Conservation (phyloP, 2,329 filamentous ascomycete genomes). For the Cercospora citrullina region DNA sequence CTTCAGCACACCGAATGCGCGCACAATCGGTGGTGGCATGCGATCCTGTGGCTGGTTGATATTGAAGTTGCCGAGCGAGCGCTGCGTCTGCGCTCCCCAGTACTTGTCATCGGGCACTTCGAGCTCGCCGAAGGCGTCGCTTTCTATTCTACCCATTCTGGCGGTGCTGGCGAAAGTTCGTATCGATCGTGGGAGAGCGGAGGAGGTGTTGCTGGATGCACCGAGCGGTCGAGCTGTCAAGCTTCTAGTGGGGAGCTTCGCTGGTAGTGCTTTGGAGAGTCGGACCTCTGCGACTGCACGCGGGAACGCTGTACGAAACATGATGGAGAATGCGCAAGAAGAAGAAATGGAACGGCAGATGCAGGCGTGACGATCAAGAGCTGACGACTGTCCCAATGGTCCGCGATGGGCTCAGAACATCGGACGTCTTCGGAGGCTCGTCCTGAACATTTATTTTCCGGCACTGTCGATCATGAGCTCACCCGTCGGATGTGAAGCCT, state of each 20-base stretch:
- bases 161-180: constrained; percentile 37
- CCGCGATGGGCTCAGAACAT: neutral
- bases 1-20: constrained; percentile 96
- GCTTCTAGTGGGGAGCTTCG: constrained; percentile 23
- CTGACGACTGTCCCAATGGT: neutral
- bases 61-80: constrained; percentile 94
- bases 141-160: constrained; percentile 67
- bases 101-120: constrained; percentile 91
- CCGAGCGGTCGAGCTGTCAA: constrained; percentile 14
- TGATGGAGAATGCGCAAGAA: constrained; percentile 9
- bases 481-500: neutral
- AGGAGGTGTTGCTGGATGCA: constrained; percentile 2
- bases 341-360: neutral
- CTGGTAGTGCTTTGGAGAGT: constrained; percentile 18
- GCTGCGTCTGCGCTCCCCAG: constrained; percentile 97
- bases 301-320: constrained; percentile 25
- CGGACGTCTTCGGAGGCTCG: constrained; percentile 1
- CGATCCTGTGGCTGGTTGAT: constrained; percentile 99
- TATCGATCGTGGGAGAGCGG: constrained; percentile 11
- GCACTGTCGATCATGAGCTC: neutral
- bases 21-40: constrained; percentile 90
- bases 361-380: constrained; percentile 6
- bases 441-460: constrained; percentile 8
- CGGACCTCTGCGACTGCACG: constrained; percentile 14
- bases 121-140: constrained; percentile 96